Evolutionary conservation across 805 yeast species (phyloP), one percentile per base, ranked within the genome.

Genomic region (Isabelozyma heimii): DNA sequence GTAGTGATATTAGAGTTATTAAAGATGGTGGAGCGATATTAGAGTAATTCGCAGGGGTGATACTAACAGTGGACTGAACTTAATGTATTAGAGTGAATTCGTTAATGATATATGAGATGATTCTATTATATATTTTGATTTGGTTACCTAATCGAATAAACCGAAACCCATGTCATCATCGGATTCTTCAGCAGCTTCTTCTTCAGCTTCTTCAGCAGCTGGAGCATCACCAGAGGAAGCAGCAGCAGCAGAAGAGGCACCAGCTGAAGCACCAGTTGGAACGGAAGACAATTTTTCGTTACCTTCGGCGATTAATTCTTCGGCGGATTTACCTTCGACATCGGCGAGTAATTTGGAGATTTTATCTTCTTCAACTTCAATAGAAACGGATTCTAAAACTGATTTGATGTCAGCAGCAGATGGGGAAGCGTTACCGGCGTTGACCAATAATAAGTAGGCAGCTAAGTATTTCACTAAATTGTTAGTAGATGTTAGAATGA

Each of bases 121-220:
- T 30, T 30, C 35, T 30, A 30, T 30, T 30, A 30, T 30, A 20
- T 20, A 30, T 13, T 30, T 30, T 30, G 35, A 30, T 30, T 20
- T 30, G 35, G 35, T 30, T 2, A 14, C 27, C 59, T 94, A 94
- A 84, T 94, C 99, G 86, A 94, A 94, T 77, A 94, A 88, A 83
- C 96, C 96, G 85, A 87, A 84, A 66, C 96, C 96, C 95, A 88
- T 86, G 77, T 86, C 92, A 59, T 76, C 82, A 65, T 83, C 89
- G 60, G 82, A 81, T 70, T 81, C 85, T 66, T 72, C 87, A 60
- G 69, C 85, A 59, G 75, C 89, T 65, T 79, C 91, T 66, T 77
- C 87, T 61, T 73, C 89, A 55, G 53, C 65, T 51, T 55, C 70
- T 37, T 57, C 68, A 42, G 61, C 65, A 48, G 62, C 65, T 45